These are phyloP conservation scores for Phytophthora multivora DNA, from an alignment of 352 stramenopile genomes.

Conservation along the genomic window DNA sequence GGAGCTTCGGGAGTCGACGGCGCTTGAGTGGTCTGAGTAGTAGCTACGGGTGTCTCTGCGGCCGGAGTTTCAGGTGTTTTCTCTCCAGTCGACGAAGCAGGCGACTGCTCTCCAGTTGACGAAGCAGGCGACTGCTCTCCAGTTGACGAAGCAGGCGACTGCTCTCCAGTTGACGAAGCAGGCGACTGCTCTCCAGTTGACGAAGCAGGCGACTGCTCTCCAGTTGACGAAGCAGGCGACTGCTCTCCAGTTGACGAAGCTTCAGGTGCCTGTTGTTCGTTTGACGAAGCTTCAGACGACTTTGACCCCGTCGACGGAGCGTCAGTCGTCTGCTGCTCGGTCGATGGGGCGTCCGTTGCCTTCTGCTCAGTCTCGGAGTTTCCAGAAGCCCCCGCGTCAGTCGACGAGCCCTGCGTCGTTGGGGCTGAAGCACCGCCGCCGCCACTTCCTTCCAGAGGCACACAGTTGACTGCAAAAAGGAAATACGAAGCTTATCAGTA, in stretches of 20 bases:
- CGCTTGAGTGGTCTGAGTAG: neutral
- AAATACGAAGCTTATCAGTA: neutral
- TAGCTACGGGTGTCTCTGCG: neutral
- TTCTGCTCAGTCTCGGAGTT: neutral
- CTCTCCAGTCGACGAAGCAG: neutral
- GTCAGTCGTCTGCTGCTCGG: neutral
- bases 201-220: neutral
- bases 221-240: neutral
- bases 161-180: too few relatives aligned
- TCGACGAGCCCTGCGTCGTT: neutral
- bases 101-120: neutral
- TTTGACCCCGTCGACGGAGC: neutral
- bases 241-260: neutral
- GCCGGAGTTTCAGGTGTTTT: neutral
- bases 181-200: neutral
- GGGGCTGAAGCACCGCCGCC: neutral
- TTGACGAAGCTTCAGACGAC: too few relatives aligned
- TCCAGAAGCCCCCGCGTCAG: neutral
- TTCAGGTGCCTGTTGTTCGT: neutral
- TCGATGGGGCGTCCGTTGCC: neutral
- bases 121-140: neutral
- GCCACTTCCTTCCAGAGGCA: constrained; percentile 23
- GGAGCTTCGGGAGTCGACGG: neutral
- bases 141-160: too few relatives aligned
- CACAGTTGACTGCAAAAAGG: constrained; percentile 20